Conservation (phyloP, 2,329 filamentous ascomycete species). For the Rhynchosporium agropyri region DNA sequence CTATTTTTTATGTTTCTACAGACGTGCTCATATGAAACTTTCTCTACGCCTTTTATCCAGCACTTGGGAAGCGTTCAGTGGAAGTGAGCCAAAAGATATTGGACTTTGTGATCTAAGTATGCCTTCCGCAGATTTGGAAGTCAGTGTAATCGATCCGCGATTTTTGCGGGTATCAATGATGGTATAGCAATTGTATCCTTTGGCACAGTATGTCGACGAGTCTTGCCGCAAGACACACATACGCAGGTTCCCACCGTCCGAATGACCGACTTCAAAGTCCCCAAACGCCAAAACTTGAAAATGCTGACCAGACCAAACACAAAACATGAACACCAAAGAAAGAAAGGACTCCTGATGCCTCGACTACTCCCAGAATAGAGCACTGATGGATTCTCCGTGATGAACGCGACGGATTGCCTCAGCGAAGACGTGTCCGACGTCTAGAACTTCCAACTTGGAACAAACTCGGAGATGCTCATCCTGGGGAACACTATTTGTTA, state of each 20-base stretch:
- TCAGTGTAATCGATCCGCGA: conserved; percentile 33
- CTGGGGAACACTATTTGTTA: conserved; percentile 95
- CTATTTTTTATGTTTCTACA: conserved; percentile 25
- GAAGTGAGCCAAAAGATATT: conserved; percentile 27
- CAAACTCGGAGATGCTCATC: conserved; percentile 76
- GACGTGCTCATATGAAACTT: conserved; percentile 24
- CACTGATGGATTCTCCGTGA: conserved; percentile 96
- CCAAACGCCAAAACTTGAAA: conserved; percentile 32
- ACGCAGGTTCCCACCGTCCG: conserved; percentile 14
- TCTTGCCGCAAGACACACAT: conserved; percentile 28
- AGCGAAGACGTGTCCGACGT: conserved; percentile 88
- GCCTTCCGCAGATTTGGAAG: conserved; percentile 32
- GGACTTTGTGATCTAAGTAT: conserved; percentile 28
- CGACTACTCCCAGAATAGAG: conserved; percentile 66
- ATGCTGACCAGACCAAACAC: conserved; percentile 18
- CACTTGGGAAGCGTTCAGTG: conserved; percentile 42
- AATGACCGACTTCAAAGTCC: conserved; percentile 28
- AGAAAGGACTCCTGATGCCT: conserved; percentile 52
- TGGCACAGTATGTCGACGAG: conserved; percentile 31
- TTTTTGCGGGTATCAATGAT: conserved; percentile 26
- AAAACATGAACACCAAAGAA: conserved; percentile 20
- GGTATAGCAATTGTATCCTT: conserved; percentile 41
- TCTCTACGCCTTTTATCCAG: conserved; percentile 40
- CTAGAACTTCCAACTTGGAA: conserved; percentile 87
- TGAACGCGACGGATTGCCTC: conserved; percentile 96